Evolutionary conservation across 2,329 filamentous ascomycete species (phyloP), one percentile per base, ranked within the genome.

Genomic region (Cercospora zeae-maydis): DNA sequence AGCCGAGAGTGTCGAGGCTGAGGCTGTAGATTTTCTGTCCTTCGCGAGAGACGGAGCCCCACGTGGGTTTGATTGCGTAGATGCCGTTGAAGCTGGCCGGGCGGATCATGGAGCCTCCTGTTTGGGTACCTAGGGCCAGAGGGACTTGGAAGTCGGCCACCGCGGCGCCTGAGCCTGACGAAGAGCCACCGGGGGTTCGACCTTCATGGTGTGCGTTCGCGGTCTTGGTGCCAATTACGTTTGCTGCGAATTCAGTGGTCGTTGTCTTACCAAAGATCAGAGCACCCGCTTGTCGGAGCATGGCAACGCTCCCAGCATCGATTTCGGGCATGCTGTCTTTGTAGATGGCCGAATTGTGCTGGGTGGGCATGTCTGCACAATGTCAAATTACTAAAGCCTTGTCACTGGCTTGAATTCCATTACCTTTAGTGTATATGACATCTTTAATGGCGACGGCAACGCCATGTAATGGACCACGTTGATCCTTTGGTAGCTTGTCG

Each of bases 11-110:
- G 68, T 90, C 88, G 5, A 86, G 77, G 1, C 80, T 84, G 0
- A 84, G 74, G 0, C 84, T 83, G 67, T 83, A 87, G 1, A 85
- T 76, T 71, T 84, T 86, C 49, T 83, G 78, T 0, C 87, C 87
- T 69, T 89, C 87, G 0, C 85, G 78, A 0, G 82, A 85, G 34
- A 90, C 81, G 0, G 84, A 75, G 59, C 83, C 83, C 85, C 85
- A 89, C 0, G 86, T 90, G 1, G 87, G 86, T 51, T 89, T 90
- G 59, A 88, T 77, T 0, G 80, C 86, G 61, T 86, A 90, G 4
- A 86, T 78, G 5, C 87, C 87, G 64, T 85, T 88, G 75, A 84
- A 90, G 0, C 85, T 85, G 0, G 79, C 87, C 0, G 88, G 88
- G 0, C 87, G 81, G 49, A 90, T 84, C 0, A 80, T 84, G 63